Conservation (phyloP, 257 asterid species). For the Vinca minor region DNA sequence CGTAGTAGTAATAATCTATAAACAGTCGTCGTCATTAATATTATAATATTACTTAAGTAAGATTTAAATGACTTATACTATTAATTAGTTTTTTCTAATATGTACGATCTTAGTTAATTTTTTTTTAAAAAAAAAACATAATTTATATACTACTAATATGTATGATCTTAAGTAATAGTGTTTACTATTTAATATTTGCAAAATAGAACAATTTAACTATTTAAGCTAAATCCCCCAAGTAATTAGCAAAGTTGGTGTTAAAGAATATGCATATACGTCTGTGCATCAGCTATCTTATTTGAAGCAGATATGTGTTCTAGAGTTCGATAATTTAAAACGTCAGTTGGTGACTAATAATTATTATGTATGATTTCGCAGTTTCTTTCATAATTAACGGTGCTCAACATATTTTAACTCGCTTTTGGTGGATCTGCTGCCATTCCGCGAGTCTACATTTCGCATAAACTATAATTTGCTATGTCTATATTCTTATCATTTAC, state of each 20-base stretch:
- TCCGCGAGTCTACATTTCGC: neutral
- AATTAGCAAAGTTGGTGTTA: neutral
- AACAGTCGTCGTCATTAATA: too few species aligned
- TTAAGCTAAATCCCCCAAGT: neutral
- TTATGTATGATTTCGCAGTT: neutral
- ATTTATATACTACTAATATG: too few species aligned
- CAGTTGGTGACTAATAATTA: neutral
- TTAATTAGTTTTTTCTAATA: too few species aligned
- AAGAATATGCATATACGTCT: neutral
- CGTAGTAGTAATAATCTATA: too few species aligned
- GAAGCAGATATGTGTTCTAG: neutral
- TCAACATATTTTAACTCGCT: neutral
- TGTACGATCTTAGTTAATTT: too few species aligned
- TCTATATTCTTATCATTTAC: neutral
- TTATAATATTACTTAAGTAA: too few species aligned
- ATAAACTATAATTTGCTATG: neutral
- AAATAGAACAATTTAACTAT: neutral
- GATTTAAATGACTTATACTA: too few species aligned
- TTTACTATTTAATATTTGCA: neutral
- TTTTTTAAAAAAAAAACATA: too few species aligned
- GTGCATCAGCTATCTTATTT: neutral
- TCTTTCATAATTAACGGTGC: neutral
- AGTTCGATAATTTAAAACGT: neutral
- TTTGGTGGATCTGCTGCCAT: neutral
- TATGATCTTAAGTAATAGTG: neutral